Base-by-base conservation (phyloP, 2,329 filamentous ascomycete genomes). In the Ustulina deusta region DNA sequence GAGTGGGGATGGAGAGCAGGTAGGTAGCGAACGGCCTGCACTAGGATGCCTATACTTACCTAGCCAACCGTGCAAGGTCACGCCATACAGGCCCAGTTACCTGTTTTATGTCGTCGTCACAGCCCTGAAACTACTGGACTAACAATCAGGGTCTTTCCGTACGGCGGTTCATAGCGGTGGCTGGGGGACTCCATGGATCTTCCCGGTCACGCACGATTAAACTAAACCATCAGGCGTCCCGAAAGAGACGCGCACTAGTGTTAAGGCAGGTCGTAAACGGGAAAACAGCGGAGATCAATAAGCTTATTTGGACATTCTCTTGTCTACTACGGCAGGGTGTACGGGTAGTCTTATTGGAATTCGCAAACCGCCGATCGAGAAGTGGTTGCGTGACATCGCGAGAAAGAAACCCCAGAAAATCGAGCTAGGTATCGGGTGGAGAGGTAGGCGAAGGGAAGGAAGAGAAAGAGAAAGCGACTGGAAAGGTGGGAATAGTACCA, bases 401-500 rank as follows among this genome's bases (percentile, higher is more conserved):
- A 56, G 15, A 32, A 22, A 36, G 56, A 54, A 22, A 22, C 22
- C 13, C 15, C 40, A 22, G 6, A n/a, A 9, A 32, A 38, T n/a
- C n/a, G 32, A 55, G 4, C 20, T 34, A 34, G 17, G 9, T 52
- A 22, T 20, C 1, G 6, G 9, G 51, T 54, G 32, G n/a, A 54
- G n/a, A 54, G 51, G 51, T 20, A 17, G 32, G 10, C 13, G 6
- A 54, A 48, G 20, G 20, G 10, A 13, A 6, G 44, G 25, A 20
- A 25, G n/a, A 51, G 42, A 7, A 42, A 20, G 34, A 48, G 49
- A 34, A 17, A 32, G 40, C 34, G 25, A 9, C 40, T 25, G 44
- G 27, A 40, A 66, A 60, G 51, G 64, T 54, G 65, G 61, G 36
- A 60, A 55, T 44, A 68, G 27, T 38, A 27, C 65, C 48, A 55